phyloP scores from a whole-genome alignment of 2,329 filamentous ascomycete genomes.

The Dactylellina cionopaga region DNA sequence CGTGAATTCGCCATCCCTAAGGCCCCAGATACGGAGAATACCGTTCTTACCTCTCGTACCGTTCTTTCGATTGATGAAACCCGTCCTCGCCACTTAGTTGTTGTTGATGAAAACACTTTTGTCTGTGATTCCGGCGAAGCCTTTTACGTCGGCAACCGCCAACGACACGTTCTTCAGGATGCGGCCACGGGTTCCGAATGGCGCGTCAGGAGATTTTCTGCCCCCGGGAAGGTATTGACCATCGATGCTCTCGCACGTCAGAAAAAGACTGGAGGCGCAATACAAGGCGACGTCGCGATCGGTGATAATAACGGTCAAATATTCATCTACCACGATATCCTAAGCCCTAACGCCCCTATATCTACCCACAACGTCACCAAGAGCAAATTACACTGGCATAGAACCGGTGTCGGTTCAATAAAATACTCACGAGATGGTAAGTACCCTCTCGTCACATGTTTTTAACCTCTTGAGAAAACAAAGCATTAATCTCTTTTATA shows the following conservation, averaged over 20 bases:
- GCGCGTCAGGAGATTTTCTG: conserved; percentile 34
- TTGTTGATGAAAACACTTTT: conserved; percentile 40
- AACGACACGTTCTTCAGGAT: not conserved
- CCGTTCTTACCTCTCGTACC: conserved; percentile 4
- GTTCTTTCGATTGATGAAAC: conserved; percentile 36
- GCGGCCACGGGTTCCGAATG: conserved; percentile 21
- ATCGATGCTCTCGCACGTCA: conserved; percentile 36
- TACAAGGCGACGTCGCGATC: conserved; percentile 72
- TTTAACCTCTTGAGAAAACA: not conserved
- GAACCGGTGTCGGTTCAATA: conserved; percentile 80
- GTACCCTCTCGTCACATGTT: conserved; percentile 54
- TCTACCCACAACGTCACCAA: conserved; percentile 63
- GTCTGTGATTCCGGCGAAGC: conserved; percentile 33
- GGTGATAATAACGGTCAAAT: conserved; percentile 81
- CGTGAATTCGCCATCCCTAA: conserved; percentile 22
- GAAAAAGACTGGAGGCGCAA: conserved; percentile 35
- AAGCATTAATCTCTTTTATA: conserved; percentile 7
- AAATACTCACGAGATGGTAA: conserved; percentile 93
- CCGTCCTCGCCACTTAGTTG: conserved; percentile 37
- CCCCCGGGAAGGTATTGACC: conserved; percentile 25
- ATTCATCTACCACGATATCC: conserved; percentile 80
- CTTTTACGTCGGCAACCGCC: conserved; percentile 46
- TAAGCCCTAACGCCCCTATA: conserved; percentile 67
- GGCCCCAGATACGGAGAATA: not conserved
- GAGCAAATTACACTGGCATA: conserved; percentile 89